Evolutionary conservation across 176 grass and related monocot genomes (phyloP), one percentile per base, ranked within the genome.

Genomic region (Juncus effusus): DNA sequence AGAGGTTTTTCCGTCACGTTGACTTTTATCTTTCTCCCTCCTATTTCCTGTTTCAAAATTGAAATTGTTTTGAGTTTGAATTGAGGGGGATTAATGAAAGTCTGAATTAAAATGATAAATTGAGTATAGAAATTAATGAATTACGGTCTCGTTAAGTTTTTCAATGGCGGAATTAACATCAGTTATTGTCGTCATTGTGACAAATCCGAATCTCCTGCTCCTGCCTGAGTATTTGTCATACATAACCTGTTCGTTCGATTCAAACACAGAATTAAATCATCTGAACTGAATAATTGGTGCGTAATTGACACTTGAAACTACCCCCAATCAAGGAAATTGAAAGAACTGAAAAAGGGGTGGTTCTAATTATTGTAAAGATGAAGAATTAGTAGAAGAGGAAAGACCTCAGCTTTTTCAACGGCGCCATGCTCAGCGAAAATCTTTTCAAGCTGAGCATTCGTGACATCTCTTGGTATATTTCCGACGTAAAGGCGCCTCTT

Each of bases 181-280:
- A 59, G 86, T 88, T 0, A 42, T 61, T 3, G 78, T 80, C 65
- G 78, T 82, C 94, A 93, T 99, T 0, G 89, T 99, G 56, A 99
- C 88, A 84, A 99, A 99, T 54, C 82, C 94, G 8, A 99, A 99
- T 15, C 94, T 83, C 42, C 94, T 74, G 69, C 88, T 99, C 38
- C 85, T 78, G 62, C 83, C 83, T n/a, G 85, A 93, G 54, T 93
- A 90, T 69, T 99, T 99, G 74, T 99, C 94, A 65, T 81, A 93
- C 94, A 99, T 93, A 87, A 99, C 94, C 94, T 99, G 64, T n/a
- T 36, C 40, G 10, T 56, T 70, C 36, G 19, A 70, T 56, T 56
- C n/a, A 6, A 3, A 55, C 44, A 69, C 37, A 37, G 19, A 38
- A 16, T 10, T 14, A 72, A 2, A 70, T 52, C 15, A 12, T 47